Conservation (phyloP, 2,329 filamentous ascomycete species). For the Ophiostoma pallidulum region DNA sequence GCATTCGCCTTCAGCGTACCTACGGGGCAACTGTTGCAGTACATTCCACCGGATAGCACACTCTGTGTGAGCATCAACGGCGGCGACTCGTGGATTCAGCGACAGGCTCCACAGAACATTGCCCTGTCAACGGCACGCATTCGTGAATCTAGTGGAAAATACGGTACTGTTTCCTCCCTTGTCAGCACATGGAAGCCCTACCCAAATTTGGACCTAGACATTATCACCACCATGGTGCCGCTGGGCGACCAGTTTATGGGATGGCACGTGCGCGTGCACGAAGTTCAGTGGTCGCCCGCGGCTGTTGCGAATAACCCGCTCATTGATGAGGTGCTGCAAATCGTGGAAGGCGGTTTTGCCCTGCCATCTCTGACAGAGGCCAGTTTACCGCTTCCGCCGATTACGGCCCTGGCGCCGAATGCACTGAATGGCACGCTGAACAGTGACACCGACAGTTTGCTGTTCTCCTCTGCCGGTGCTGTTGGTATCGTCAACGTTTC, state of each 20-base stretch:
- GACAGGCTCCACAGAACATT: not conserved
- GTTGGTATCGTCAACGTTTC: not conserved
- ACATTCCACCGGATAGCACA: slow-evolving; percentile 1
- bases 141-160: not conserved
- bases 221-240: not conserved
- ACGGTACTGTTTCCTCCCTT: not conserved
- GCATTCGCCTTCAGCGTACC: slow-evolving; percentile 30
- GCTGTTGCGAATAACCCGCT: not conserved
- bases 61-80: not conserved
- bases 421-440: not conserved
- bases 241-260: not conserved
- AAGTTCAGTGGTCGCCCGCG: not conserved
- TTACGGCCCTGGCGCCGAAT: not conserved
- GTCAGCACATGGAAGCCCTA: not conserved
- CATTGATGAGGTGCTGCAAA: not conserved
- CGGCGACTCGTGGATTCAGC: not conserved
- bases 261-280: slow-evolving; percentile 1
- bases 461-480: not conserved
- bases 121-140: not conserved
- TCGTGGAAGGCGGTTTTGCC: slow-evolving; percentile 3
- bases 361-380: not conserved
- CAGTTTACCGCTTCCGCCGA: not conserved
- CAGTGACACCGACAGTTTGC: not conserved
- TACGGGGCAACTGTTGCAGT: slow-evolving; percentile 15
- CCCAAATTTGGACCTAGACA: not conserved